These are phyloP conservation scores for Asparagopsis taxiformis DNA, from an alignment of 31 red algal genomes.

Conservation along the genomic window DNA sequence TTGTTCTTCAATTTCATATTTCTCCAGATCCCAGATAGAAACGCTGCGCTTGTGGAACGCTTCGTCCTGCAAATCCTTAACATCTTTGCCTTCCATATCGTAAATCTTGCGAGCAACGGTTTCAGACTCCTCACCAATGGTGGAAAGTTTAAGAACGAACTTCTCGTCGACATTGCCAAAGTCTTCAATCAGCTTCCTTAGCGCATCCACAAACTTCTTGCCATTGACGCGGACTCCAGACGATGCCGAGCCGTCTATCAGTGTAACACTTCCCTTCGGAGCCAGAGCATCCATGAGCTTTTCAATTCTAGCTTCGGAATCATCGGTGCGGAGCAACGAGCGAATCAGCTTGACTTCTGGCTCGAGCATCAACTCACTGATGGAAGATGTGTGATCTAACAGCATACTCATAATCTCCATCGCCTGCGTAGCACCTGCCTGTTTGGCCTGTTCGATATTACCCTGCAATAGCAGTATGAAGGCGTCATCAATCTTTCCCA, in stretches of 20 bases:
- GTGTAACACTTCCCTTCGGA: conserved; percentile 47
- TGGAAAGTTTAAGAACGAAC: conserved; percentile 57
- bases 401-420: conserved; percentile 53
- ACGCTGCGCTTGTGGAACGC: conserved; percentile 85
- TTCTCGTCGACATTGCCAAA: conserved; percentile 87
- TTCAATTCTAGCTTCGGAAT: conserved; percentile 45
- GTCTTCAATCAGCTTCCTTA: conserved; percentile 86
- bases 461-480: conserved; percentile 85
- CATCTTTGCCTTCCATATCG: conserved; percentile 79
- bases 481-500: conserved; percentile 86
- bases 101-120: conserved; percentile 80
- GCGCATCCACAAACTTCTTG: conserved; percentile 78
- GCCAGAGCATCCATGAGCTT: conserved; percentile 73
- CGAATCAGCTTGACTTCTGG: conserved; percentile 83
- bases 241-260: conserved; percentile 48
- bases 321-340: conserved; percentile 75
- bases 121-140: conserved; percentile 78
- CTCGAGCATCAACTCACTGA: conserved; percentile 62
- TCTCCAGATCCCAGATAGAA: conserved; percentile 88
- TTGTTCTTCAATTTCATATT: conserved; percentile 79
- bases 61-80: conserved; percentile 87
- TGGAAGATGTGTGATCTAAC: conserved; percentile 52
- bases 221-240: conserved; percentile 52
- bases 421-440: conserved; percentile 55
- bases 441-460: conserved; percentile 85